phyloP scores from a whole-genome alignment of 1,284 basidiomycete genomes.

The Dichomitus squalens region DNA sequence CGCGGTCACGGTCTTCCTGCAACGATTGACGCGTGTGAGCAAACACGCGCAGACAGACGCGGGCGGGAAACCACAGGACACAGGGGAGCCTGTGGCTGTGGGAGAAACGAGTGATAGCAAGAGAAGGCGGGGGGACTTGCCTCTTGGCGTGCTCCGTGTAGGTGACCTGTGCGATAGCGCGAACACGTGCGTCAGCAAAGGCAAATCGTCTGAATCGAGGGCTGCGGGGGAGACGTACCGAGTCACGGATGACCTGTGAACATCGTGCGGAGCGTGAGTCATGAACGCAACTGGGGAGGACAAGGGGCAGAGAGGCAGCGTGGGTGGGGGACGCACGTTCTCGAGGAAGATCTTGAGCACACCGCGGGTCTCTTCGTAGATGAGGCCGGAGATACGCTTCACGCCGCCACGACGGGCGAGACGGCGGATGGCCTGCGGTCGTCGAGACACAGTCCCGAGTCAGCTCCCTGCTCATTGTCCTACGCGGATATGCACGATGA shows the following conservation, averaged over 20 bases:
- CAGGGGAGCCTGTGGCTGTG: neutral
- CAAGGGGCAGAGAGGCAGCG: neutral
- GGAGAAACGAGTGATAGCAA: neutral
- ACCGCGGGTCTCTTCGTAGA: constrained; percentile 85
- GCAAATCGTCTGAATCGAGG: neutral
- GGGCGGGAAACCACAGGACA: too few relatives aligned
- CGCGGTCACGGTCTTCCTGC: constrained; percentile 81
- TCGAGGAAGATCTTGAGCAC: constrained; percentile 85
- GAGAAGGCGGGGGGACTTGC: constrained; percentile 33
- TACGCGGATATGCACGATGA: constrained; percentile 36
- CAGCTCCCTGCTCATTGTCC: neutral
- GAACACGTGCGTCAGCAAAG: constrained; percentile 12
- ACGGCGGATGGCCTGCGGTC: constrained; percentile 73
- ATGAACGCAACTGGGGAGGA: neutral
- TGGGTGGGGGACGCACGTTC: constrained; percentile 38
- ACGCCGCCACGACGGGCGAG: constrained; percentile 86
- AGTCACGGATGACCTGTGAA: constrained; percentile 74
- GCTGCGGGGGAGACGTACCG: constrained; percentile 34
- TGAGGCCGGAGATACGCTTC: constrained; percentile 82
- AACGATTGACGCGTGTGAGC: constrained; percentile 3
- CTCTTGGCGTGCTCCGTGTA: constrained; percentile 90
- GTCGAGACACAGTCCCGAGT: neutral
- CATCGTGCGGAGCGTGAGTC: constrained; percentile 8
- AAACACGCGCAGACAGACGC: neutral
- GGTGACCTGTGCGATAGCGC: constrained; percentile 53